Base-by-base conservation (phyloP, 306 rosid species). In the Albizia julibrissin region DNA sequence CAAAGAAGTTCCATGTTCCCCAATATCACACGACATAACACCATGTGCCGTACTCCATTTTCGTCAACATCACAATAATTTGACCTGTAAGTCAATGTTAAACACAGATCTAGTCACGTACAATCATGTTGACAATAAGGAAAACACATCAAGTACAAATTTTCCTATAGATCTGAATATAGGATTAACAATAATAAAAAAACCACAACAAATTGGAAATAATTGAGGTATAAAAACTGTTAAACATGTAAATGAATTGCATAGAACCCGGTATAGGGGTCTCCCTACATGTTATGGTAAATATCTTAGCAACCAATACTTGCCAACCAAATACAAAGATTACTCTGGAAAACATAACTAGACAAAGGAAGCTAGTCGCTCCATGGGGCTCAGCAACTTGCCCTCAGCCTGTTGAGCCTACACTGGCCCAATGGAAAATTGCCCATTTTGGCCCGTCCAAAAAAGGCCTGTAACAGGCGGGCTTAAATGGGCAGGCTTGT, bases 31-130 rank as follows among this genome's bases (percentile, higher is more conserved):
- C 93, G 97, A 74, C 98, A 95, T 34, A 91, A 82, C 26, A 89
- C 85, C 91, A 95, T 54, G 90, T 91, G 85, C 26, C 70, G 94
- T 82, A 84, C 87, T 75, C 89, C 92, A 24, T 93, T 90, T 88
- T 93, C 97, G 89, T 93, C 98, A 93, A 86, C 85, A 90, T 94
- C 97, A 88, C 90, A 91, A 78, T 74, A 76, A 79, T 64, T 86
- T 79, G 89, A 97, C 87, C 97, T 91, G 94, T 68, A 81, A 88
- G 76, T 33, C 78, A 88, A 90, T 79, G 69, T 78, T 82, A 50
- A 89, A 79, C 80, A 46, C 81, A 82, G 79, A 75, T 82, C 79
- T 52, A 79, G 82, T 52, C 79, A 78, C 18, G 31, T 21, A 34
- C 9, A 37, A 78, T 31, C 21, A 39, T 10, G 52, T 40, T 29